Percentiles rank a stretch among this genome's conserved stretches.
phyloP scores from a whole-genome alignment of 202 grass and related monocot genomes.

The Cymbopogon flexuosus region DNA sequence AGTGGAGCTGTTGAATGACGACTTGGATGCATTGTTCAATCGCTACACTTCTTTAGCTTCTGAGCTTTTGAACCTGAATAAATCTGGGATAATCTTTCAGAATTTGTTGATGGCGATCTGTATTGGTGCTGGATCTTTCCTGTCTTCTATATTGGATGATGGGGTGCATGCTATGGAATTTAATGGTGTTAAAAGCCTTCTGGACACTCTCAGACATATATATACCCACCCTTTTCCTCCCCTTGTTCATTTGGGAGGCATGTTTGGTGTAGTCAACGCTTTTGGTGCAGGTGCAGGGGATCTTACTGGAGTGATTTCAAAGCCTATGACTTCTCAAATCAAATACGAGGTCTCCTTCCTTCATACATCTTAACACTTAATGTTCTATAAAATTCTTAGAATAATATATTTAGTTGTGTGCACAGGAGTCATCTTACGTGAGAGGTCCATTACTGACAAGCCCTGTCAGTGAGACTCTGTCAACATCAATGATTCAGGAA shows the following conservation, averaged over 20 bases:
- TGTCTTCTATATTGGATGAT: constrained; percentile 65
- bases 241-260: constrained; percentile 72
- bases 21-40: constrained; percentile 65
- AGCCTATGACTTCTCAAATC: constrained; percentile 39
- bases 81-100: constrained; percentile 60
- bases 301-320: constrained; percentile 42
- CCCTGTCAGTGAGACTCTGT: constrained; percentile 62
- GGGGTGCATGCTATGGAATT: constrained; percentile 65
- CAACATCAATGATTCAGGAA: constrained; percentile 68
- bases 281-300: constrained; percentile 73
- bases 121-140: constrained; percentile 78
- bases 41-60: constrained; percentile 65
- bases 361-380: constrained; percentile 7
- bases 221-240: constrained; percentile 62
- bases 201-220: constrained; percentile 57
- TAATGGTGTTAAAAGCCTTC: constrained; percentile 53
- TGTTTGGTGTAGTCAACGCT: constrained; percentile 82
- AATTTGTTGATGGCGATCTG: constrained; percentile 78
- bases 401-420: constrained; percentile 28
- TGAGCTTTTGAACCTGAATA: constrained; percentile 57
- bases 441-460: constrained; percentile 60
- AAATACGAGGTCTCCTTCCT: constrained; percentile 48
- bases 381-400: constrained; percentile 28
- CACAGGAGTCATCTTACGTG: constrained; percentile 63
- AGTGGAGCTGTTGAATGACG: constrained; percentile 62